Evolutionary conservation across 2,329 filamentous ascomycete species (phyloP).

Genomic region (Ceratocystis smalleyi): DNA sequence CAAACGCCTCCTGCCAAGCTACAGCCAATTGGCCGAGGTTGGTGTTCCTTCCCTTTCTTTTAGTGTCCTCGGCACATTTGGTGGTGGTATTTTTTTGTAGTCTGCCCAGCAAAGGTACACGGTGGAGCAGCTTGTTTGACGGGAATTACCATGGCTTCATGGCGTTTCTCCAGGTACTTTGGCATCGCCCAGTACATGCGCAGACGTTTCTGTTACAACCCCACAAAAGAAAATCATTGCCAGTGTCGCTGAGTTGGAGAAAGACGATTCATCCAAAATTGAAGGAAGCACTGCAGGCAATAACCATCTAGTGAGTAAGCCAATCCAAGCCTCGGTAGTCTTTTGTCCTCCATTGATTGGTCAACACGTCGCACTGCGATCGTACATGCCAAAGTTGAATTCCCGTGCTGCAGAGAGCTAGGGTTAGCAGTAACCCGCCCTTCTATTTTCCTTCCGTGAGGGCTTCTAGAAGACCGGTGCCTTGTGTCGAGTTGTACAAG

Average conservation of each 20-base stretch:
- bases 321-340: background rate
- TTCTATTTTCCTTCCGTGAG: background rate
- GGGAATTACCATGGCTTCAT: background rate
- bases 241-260: background rate
- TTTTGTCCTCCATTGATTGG: background rate
- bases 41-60: constrained; percentile 12
- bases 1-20: background rate
- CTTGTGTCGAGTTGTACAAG: background rate
- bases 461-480: background rate
- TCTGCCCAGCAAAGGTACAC: background rate
- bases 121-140: background rate
- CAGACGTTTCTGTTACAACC: background rate
- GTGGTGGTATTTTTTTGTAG: background rate
- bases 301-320: background rate
- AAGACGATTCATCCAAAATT: background rate
- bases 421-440: background rate
- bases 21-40: constrained; percentile 10
- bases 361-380: background rate
- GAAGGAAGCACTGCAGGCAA: background rate
- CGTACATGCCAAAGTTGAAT: background rate
- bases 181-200: background rate
- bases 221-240: background rate
- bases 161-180: background rate
- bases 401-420: background rate
- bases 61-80: constrained; percentile 14